phyloP scores from a whole-genome alignment of 2,329 filamentous ascomycete species.

The Drechslerella dactyloides region DNA sequence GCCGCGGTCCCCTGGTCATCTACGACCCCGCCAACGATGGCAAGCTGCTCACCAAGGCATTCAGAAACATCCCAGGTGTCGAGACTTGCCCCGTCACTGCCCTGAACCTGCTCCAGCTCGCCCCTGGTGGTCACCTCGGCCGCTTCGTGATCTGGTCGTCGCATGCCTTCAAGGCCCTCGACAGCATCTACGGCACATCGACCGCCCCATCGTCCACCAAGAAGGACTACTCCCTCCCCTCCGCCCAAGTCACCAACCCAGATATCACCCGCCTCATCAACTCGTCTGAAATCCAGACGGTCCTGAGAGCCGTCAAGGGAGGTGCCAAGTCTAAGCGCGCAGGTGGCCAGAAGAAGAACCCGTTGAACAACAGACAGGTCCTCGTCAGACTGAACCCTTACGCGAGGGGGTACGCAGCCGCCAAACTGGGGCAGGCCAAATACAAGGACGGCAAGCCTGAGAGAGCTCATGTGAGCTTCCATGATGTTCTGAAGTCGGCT shows the following conservation, averaged over 20 bases:
- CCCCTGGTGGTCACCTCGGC: slow-evolving; percentile 96
- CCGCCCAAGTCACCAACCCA: slow-evolving; percentile 89
- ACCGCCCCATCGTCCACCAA: slow-evolving; percentile 88
- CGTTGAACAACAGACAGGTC: slow-evolving; percentile 97
- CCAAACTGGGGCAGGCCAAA: slow-evolving; percentile 77
- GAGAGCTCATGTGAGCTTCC: slow-evolving; percentile 28
- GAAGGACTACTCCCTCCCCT: slow-evolving; percentile 98
- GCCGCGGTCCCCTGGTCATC: slow-evolving; percentile 95
- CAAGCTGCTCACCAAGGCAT: slow-evolving; percentile 89
- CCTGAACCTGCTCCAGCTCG: slow-evolving; percentile 99
- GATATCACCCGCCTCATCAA: slow-evolving; percentile 98
- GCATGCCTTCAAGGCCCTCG: slow-evolving; percentile 91
- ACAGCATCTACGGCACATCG: slow-evolving; percentile 95
- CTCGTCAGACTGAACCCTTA: slow-evolving; percentile 99
- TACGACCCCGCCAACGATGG: slow-evolving; percentile 96
- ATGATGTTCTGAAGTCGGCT: slow-evolving; percentile 31
- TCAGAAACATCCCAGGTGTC: slow-evolving; percentile 98
- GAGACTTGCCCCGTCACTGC: slow-evolving; percentile 94
- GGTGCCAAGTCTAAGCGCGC: slow-evolving; percentile 86
- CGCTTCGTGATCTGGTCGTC: slow-evolving; percentile 99
- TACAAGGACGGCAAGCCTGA: slow-evolving; percentile 68
- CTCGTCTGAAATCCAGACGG: slow-evolving; percentile 96
- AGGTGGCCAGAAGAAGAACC: slow-evolving; percentile 99
- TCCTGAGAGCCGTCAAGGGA: slow-evolving; percentile 89
- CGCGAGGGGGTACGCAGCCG: slow-evolving; percentile 85